These are phyloP conservation scores for Fusarium agapanthi DNA, from an alignment of 2,329 filamentous ascomycete species.

Conservation along the genomic window DNA sequence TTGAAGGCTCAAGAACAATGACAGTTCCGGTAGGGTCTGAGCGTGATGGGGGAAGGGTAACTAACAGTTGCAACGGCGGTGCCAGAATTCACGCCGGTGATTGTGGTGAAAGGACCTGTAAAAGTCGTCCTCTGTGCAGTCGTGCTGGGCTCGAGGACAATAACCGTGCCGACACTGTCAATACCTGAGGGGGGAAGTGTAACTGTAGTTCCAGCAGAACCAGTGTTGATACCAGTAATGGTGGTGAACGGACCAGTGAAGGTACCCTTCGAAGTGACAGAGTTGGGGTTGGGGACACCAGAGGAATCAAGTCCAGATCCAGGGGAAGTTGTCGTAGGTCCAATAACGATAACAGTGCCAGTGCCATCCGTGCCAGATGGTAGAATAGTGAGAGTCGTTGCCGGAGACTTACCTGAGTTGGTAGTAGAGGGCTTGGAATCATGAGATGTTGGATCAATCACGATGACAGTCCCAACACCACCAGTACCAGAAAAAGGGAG, in stretches of 20 bases:
- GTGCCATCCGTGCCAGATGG: not conserved
- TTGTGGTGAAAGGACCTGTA: not conserved
- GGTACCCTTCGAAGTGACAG: not conserved
- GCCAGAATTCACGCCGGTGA: not conserved
- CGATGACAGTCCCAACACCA: not conserved
- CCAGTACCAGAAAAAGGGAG: not conserved
- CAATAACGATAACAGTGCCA: not conserved
- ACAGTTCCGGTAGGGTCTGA: not conserved
- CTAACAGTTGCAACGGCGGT: not conserved
- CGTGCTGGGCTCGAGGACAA: not conserved
- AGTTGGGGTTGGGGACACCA: not conserved
- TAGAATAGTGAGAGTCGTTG: not conserved
- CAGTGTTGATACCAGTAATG: not conserved
- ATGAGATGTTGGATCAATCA: not conserved
- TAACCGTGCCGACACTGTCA: not conserved
- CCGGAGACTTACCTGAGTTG: not conserved
- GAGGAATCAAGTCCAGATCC: not conserved
- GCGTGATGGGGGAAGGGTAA: not conserved
- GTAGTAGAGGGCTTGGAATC: not conserved
- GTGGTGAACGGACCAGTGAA: not conserved
- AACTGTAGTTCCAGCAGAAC: not conserved
- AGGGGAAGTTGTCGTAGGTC: not conserved
- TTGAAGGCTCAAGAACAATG: not conserved
- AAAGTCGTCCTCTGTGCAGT: not conserved
- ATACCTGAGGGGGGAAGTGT: not conserved